These are phyloP conservation scores for Astragalus membranaceus DNA, from an alignment of 306 rosid genomes.

Conservation along the genomic window DNA sequence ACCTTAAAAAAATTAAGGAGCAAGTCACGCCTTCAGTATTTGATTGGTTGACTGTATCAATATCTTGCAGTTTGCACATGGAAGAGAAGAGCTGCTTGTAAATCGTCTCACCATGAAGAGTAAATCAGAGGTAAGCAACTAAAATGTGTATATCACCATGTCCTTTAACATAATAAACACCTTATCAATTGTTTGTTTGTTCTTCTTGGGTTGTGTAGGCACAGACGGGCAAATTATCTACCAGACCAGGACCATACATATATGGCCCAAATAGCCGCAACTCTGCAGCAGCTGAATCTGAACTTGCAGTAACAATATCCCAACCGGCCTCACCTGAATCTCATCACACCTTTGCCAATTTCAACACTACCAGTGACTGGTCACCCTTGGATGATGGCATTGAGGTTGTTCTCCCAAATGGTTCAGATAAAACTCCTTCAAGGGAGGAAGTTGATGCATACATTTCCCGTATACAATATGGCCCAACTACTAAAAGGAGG, in stretches of 20 bases:
- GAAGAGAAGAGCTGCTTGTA: slow-evolving; percentile 49
- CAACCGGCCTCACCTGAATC: slow-evolving; percentile 25
- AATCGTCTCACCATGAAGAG: slow-evolving; percentile 27
- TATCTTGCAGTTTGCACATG: slow-evolving; percentile 42
- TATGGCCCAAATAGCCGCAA: slow-evolving; percentile 19
- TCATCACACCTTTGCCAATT: not conserved
- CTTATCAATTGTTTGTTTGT: not conserved
- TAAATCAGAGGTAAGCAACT: slow-evolving; percentile 45
- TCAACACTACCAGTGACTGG: slow-evolving; percentile 35
- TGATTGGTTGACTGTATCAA: slow-evolving; percentile 20
- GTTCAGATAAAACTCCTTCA: slow-evolving; percentile 26
- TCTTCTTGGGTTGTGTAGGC: slow-evolving; percentile 23
- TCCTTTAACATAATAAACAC: not conserved
- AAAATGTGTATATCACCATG: not conserved
- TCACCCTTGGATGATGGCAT: slow-evolving; percentile 71
- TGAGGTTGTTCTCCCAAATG: slow-evolving; percentile 31
- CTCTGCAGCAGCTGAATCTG: slow-evolving; percentile 11
- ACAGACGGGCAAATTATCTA: slow-evolving; percentile 20
- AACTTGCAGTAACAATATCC: not conserved
- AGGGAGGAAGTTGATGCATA: slow-evolving; percentile 37
- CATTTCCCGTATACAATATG: slow-evolving; percentile 25
- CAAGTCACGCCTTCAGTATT: not conserved
- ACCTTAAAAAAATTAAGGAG: not conserved
- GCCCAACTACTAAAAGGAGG: slow-evolving; percentile 27
- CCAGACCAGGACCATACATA: slow-evolving; percentile 14